Evolutionary conservation across 306 rosid species (phyloP).

Genomic region (Spatholobus suberectus): DNA sequence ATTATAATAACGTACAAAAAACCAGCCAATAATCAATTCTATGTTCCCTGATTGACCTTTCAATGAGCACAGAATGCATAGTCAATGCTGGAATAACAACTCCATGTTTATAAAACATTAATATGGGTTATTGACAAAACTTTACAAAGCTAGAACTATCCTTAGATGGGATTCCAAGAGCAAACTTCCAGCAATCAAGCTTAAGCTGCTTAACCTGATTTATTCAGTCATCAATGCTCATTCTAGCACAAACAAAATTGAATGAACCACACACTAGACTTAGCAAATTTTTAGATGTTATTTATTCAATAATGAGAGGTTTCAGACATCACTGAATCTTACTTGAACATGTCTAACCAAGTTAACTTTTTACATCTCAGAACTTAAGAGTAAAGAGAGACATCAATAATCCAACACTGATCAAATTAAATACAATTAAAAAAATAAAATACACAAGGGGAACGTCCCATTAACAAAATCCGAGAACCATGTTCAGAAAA

Average conservation of each 20-base stretch:
- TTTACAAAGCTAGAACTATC: background rate
- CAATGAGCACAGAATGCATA: background rate
- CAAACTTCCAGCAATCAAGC: background rate
- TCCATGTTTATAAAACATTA: background rate
- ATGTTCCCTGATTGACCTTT: background rate
- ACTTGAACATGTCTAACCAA: background rate
- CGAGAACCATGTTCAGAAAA: background rate
- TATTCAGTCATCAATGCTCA: background rate
- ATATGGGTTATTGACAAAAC: background rate
- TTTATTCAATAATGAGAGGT: background rate
- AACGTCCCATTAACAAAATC: constrained; percentile 10
- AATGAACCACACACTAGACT: background rate
- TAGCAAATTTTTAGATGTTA: background rate
- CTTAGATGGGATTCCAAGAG: background rate
- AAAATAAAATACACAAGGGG: background rate
- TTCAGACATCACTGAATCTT: background rate
- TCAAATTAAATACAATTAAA: background rate
- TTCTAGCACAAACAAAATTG: background rate
- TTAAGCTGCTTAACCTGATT: background rate
- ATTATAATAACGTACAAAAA: background rate
- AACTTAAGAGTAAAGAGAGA: background rate
- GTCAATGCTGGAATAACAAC: constrained; percentile 12
- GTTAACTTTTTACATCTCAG: background rate
- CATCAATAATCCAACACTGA: background rate
- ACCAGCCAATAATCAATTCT: background rate